A percentile compares a stretch with the other conserved stretches of the same genome.
These are phyloP conservation scores for Austropuccinia psidii DNA, from an alignment of 1,284 basidiomycete species.

Conservation along the genomic window DNA sequence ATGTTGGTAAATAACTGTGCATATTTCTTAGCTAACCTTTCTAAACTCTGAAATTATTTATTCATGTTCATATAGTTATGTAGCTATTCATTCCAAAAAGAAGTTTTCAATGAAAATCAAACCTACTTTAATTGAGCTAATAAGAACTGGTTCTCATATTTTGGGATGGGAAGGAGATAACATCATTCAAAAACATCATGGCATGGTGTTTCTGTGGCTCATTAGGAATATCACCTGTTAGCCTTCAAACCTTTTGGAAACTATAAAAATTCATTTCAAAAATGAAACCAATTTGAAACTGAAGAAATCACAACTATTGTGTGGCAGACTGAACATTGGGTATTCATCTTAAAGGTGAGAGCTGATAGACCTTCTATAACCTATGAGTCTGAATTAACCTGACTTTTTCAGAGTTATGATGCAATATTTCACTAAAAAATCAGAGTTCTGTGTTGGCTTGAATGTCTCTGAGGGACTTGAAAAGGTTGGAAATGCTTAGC, in stretches of 20 bases:
- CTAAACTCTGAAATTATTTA: conserved; percentile 13
- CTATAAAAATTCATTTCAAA: conserved; percentile 49
- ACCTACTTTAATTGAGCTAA: conserved; percentile 80
- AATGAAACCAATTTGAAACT: conserved; percentile 49
- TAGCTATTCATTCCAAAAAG: conserved; percentile 56
- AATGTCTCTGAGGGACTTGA: conserved; percentile 90
- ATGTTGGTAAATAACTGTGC: conserved; percentile 68
- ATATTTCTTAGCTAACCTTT: conserved; percentile 38
- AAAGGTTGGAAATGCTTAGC: no score
- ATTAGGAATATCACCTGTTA: conserved; percentile 89
- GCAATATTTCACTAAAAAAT: conserved; percentile 60
- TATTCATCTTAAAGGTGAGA: conserved; percentile 77
- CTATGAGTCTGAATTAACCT: not conserved
- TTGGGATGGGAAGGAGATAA: conserved; percentile 66
- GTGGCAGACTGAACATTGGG: conserved; percentile 97
- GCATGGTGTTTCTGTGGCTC: conserved; percentile 84
- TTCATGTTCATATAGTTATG: conserved; percentile 15
- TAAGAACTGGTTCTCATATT: conserved; percentile 63
- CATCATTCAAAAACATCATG: conserved; percentile 64
- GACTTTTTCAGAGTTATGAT: conserved; percentile 60
- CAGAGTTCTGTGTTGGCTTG: conserved; percentile 76
- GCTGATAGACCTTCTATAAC: not conserved
- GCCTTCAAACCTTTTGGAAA: conserved; percentile 58
- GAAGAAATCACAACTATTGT: conserved; percentile 69
- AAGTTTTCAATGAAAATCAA: conserved; percentile 86